phyloP scores from a whole-genome alignment of 805 yeast genomes.

The Monosporozyma unispora region DNA sequence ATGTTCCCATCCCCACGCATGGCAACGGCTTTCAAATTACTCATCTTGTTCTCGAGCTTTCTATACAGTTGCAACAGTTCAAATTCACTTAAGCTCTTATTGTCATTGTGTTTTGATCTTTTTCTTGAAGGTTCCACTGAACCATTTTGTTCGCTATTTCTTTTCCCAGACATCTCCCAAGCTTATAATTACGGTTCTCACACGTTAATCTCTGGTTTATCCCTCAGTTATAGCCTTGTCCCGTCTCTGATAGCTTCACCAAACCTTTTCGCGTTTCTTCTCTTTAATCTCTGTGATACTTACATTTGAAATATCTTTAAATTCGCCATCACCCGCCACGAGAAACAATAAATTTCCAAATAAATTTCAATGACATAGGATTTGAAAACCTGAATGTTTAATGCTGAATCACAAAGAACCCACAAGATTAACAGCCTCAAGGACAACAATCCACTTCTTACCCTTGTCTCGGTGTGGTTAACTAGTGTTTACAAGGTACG shows the following conservation, averaged over 20 bases:
- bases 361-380: background rate
- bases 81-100: slow-evolving; percentile 10
- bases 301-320: background rate
- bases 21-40: slow-evolving; percentile 39
- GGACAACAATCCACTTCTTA: too few relatives aligned
- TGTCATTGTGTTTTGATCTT: background rate
- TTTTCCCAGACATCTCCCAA: background rate
- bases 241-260: too few relatives aligned
- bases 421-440: background rate
- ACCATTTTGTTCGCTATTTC: background rate
- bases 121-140: background rate
- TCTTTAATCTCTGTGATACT: too few relatives aligned
- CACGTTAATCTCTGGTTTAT: too few relatives aligned
- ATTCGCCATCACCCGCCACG: background rate
- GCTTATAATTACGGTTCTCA: too few relatives aligned
- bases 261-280: too few relatives aligned
- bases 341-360: background rate
- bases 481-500: too few relatives aligned
- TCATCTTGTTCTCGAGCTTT: slow-evolving; percentile 21
- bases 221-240: too few relatives aligned
- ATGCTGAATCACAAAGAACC: background rate
- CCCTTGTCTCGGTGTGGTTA: too few relatives aligned
- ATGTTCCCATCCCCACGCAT: slow-evolving; percentile 50
- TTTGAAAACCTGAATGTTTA: background rate
- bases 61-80: slow-evolving; percentile 29